Conservation (phyloP, 2,329 filamentous ascomycete genomes). For the Venturia oleaginea region DNA sequence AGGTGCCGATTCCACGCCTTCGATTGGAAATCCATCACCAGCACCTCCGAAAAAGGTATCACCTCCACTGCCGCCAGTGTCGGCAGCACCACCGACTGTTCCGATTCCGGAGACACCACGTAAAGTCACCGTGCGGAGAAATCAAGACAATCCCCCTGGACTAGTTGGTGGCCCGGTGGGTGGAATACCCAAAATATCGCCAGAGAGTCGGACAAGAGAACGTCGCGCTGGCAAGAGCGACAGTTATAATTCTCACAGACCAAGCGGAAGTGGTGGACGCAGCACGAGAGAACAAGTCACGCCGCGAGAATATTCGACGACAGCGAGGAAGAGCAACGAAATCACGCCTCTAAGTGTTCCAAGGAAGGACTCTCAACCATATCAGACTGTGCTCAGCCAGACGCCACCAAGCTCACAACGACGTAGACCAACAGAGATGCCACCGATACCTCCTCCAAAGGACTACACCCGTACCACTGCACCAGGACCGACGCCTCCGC, state of each 20-base stretch:
- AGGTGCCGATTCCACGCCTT: background rate
- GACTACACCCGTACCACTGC: conserved; percentile 6
- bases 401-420: conserved; percentile 3
- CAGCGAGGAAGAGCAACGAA: conserved; percentile 1
- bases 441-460: conserved; percentile 6
- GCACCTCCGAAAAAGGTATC: background rate
- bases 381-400: background rate
- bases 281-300: conserved; percentile 1
- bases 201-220: background rate
- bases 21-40: background rate
- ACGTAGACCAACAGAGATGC: background rate
- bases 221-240: conserved; percentile 6
- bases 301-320: background rate
- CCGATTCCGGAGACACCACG: conserved; percentile 6
- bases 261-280: background rate
- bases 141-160: background rate
- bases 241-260: background rate
- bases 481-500: background rate
- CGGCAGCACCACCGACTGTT: background rate
- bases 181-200: background rate
- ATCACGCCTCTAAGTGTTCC: background rate
- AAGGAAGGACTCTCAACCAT: background rate
- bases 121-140: background rate
- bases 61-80: background rate
- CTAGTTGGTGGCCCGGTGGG: background rate